Evolutionary conservation across 2,329 filamentous ascomycete species (phyloP).

Genomic region (Arthrobotrys entomopaga): DNA sequence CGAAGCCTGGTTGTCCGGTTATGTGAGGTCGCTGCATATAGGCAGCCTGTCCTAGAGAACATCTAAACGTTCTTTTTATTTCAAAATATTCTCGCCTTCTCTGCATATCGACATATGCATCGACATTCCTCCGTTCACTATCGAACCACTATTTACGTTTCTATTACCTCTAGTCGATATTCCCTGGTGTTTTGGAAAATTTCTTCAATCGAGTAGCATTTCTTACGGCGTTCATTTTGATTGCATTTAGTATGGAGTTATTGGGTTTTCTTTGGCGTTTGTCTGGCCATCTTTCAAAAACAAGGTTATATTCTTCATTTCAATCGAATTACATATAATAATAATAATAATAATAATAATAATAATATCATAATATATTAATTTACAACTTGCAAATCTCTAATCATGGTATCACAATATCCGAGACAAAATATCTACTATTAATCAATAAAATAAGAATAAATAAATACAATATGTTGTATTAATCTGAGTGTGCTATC

Average conservation of each 20-base stretch:
- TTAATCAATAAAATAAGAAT: constrained; percentile 3
- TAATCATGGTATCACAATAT: too few relatives aligned
- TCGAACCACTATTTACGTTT: too few relatives aligned
- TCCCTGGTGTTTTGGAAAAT: too few relatives aligned
- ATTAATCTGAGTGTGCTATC: too few relatives aligned
- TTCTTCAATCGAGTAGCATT: constrained; percentile 2
- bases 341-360: background rate
- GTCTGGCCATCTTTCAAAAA: too few relatives aligned
- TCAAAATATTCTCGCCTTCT: background rate
- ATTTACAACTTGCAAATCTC: too few relatives aligned
- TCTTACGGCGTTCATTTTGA: constrained; percentile 21
- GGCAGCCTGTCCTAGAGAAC: too few relatives aligned
- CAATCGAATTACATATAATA: too few relatives aligned
- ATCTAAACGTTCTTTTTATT: background rate
- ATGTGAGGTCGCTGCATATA: constrained; percentile 27
- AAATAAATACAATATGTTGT: constrained; percentile 8
- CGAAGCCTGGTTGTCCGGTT: constrained; percentile 43
- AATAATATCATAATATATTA: constrained; percentile 12
- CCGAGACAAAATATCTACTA: too few relatives aligned
- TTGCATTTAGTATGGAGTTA: background rate
- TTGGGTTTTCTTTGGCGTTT: too few relatives aligned
- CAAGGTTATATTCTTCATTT: too few relatives aligned
- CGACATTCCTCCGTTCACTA: background rate
- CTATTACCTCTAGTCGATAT: too few relatives aligned
- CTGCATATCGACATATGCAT: background rate